Conservation (phyloP, 2,329 filamentous ascomycete genomes). For the Fusarium sp. region DNA sequence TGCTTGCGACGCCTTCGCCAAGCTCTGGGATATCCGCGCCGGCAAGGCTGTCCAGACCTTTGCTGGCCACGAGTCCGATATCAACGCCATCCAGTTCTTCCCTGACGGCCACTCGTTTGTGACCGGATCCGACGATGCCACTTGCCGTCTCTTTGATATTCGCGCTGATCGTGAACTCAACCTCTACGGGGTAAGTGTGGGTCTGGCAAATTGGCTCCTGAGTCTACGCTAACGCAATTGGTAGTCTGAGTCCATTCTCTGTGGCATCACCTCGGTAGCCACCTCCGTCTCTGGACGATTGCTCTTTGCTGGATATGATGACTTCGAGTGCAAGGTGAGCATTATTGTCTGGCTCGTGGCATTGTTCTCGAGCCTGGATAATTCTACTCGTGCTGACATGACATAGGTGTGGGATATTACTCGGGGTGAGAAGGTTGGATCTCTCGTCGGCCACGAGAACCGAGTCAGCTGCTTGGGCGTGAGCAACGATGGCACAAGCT, state of each 20-base stretch:
- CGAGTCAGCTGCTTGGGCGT: constrained; percentile 98
- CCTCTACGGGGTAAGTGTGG: constrained; percentile 71
- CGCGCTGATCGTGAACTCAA: constrained; percentile 87
- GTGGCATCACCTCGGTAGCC: constrained; percentile 97
- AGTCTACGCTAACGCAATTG: constrained; percentile 31
- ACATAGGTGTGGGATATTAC: constrained; percentile 97
- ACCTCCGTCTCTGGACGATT: constrained; percentile 96
- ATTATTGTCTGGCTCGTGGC: background rate
- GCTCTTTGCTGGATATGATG: constrained; percentile 96
- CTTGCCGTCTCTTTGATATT: constrained; percentile 97
- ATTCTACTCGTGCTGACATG: constrained; percentile 19
- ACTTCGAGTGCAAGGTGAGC: constrained; percentile 98
- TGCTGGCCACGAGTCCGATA: constrained; percentile 97
- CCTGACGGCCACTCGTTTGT: constrained; percentile 98
- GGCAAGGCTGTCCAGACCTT: constrained; percentile 99
- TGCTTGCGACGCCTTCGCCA: constrained; percentile 97
- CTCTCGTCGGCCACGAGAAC: constrained; percentile 97
- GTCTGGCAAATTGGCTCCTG: constrained; percentile 11
- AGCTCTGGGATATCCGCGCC: constrained; percentile 98
- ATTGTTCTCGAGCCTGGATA: background rate
- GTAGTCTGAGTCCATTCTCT: constrained; percentile 96
- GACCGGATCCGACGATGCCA: constrained; percentile 96
- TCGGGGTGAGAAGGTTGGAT: constrained; percentile 95
- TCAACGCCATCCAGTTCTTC: constrained; percentile 99
- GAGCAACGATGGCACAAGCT: constrained; percentile 98